Base-by-base conservation (phyloP, 208 protist genomes). In the Trypanosoma conorhini region DNA sequence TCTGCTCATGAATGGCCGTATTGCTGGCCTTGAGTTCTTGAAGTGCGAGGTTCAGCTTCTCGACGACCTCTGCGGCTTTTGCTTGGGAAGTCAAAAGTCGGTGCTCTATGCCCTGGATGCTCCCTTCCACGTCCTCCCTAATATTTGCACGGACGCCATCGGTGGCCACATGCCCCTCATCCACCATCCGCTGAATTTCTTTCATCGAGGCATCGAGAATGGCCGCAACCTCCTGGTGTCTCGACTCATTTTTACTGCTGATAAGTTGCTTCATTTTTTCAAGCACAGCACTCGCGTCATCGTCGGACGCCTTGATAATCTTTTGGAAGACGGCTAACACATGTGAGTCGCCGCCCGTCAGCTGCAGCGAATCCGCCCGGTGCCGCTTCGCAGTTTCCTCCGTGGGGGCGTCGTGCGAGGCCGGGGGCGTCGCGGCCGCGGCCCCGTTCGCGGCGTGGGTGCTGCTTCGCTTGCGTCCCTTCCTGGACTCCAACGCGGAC, bases 1-100 rank as follows among this genome's bases (percentile, higher is more conserved):
- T 81, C 26, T 84, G 86, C 46, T 94, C 87, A 52, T 92, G 86
- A 42, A 94, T 80, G 19, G 88, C 87, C 42, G 82, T 76, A 70
- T 96, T 90, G 60, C 74, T 86, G 48, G 42, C 54, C 69, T 88
- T 88, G 31, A 94, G 70, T 42, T 81, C 75, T 42, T 85, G 83
- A 56, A 96, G 74, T 52, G 83, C 81, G 28, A 79, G 76, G 63
- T 96, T 96, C 21, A 96, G 77, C 59, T 82, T 69, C 52, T 85
- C 82, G 59, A 96, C 91, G 0, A 75, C 83, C 22, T 61, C 70
- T 13, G 81, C 81, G n/a, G 80, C 85, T 28, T 82, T 72, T 48
- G 84, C 79, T 55, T 91, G 82, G 28, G 87, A 85, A 26, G 46
- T 54, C 48, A 72, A 67, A 50, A 93, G 74, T 12, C 81, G 62